These are phyloP conservation scores for Immersiporthe knoxdaviesiana DNA, from an alignment of 2,329 filamentous ascomycete genomes.

Conservation along the genomic window DNA sequence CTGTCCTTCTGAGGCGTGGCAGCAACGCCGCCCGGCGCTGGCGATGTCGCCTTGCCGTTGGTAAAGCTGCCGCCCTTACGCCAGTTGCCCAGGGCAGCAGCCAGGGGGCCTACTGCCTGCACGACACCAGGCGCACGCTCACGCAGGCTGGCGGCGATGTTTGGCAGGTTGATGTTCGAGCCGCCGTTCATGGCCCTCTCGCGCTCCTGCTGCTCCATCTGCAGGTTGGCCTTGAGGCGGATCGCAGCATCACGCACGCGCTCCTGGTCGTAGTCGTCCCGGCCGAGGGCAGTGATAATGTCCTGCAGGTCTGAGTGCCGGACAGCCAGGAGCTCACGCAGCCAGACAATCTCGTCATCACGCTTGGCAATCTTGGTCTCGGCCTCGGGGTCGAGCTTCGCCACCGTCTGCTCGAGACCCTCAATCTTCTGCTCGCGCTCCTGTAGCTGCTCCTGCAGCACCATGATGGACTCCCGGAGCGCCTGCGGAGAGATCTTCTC, in stretches of 20 bases:
- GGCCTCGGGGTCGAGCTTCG: constrained; percentile 74
- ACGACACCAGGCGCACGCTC: constrained; percentile 82
- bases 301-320: constrained; percentile 91
- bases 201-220: constrained; percentile 97
- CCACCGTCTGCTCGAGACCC: constrained; percentile 73
- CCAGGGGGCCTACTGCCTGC: constrained; percentile 73
- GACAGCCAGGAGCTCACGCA: constrained; percentile 89
- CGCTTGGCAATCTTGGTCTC: constrained; percentile 84
- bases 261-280: constrained; percentile 75
- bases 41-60: constrained; percentile 48
- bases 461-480: constrained; percentile 92
- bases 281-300: constrained; percentile 78
- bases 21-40: constrained; percentile 39
- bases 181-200: constrained; percentile 78
- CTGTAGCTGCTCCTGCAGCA: constrained; percentile 94
- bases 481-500: constrained; percentile 95
- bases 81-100: constrained; percentile 98
- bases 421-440: constrained; percentile 91
- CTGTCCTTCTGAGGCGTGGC: constrained; percentile 65
- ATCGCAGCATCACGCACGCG: constrained; percentile 89
- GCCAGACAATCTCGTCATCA: constrained; percentile 92
- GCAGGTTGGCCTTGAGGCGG: constrained; percentile 87
- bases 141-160: constrained; percentile 75
- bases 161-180: constrained; percentile 69
- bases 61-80: constrained; percentile 67